Conservation (phyloP, 352 stramenopile genomes). For the Aphanomyces cochlioides region DNA sequence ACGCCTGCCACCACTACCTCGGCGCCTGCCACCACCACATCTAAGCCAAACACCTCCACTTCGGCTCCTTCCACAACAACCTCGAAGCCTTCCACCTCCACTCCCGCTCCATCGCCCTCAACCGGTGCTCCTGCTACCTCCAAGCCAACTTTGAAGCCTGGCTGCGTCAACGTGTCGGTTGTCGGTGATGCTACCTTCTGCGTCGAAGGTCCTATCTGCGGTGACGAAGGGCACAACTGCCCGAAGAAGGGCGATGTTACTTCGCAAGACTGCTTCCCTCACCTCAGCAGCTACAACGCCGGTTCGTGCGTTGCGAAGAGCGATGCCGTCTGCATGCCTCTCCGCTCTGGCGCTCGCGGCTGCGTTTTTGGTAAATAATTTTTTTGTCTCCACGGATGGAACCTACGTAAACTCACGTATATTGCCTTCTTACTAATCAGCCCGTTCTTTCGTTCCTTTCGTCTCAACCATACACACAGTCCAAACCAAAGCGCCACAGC, state of each 20-base stretch:
- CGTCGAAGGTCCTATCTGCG: slow-evolving; percentile 43
- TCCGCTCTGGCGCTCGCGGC: slow-evolving; percentile 32
- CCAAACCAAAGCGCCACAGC: no score
- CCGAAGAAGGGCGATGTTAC: slow-evolving; percentile 40
- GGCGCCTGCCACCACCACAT: background rate
- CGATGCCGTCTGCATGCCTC: slow-evolving; percentile 43
- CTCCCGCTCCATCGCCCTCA: background rate
- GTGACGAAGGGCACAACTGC: slow-evolving; percentile 34
- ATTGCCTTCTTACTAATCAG: no score
- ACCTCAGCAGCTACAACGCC: slow-evolving; percentile 32
- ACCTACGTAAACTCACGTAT: no score
- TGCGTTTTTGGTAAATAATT: slow-evolving; percentile 37
- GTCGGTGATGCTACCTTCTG: slow-evolving; percentile 48
- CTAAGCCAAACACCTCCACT: background rate
- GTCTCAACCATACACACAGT: no score
- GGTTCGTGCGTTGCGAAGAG: slow-evolving; percentile 38
- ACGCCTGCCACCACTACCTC: background rate
- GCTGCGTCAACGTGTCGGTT: slow-evolving; percentile 41
- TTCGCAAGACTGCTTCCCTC: slow-evolving; percentile 35
- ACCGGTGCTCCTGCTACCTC: background rate
- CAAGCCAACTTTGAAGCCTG: slow-evolving; percentile 6
- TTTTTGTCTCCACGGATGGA: background rate
- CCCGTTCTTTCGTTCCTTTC: no score
- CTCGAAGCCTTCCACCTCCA: background rate
- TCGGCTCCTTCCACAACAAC: background rate